Percentiles rank a stretch among this genome's conserved stretches.
phyloP scores from a whole-genome alignment of 805 yeast genomes.

The Saturnispora galanensis region DNA sequence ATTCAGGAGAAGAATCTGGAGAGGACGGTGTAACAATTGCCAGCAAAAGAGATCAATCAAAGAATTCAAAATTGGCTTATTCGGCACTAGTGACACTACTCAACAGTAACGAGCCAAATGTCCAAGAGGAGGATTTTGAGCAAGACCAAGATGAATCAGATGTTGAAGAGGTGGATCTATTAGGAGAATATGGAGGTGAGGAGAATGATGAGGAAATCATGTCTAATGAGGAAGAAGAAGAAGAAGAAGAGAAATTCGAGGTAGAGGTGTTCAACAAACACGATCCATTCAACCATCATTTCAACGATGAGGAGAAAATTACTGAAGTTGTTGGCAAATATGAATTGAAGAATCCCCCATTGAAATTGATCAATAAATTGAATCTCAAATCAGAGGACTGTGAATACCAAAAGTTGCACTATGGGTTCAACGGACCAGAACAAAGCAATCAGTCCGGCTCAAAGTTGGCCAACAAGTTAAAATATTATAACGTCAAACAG shows the following conservation, averaged over 20 bases:
- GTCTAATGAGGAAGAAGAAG: constrained; percentile 14
- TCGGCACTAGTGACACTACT: constrained; percentile 21
- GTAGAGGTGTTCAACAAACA: constrained; percentile 26
- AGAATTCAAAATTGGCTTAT: constrained; percentile 21
- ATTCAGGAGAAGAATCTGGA: not conserved
- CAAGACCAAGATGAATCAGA: constrained; percentile 18
- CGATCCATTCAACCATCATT: constrained; percentile 78
- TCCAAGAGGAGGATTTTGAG: constrained; percentile 4
- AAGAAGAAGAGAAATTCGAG: constrained; percentile 30
- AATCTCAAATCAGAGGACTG: constrained; percentile 15
- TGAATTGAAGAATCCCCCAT: constrained; percentile 17
- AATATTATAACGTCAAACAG: constrained; percentile 37
- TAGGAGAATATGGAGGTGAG: constrained; percentile 16
- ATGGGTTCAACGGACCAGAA: constrained; percentile 15
- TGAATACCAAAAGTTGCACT: constrained; percentile 25
- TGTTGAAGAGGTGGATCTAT: constrained; percentile 16
- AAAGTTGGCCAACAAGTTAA: constrained; percentile 13
- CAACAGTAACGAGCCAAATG: constrained; percentile 16
- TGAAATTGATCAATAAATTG: constrained; percentile 12
- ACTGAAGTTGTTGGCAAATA: constrained; percentile 23
- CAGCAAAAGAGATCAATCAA: constrained; percentile 8
- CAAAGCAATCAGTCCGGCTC: constrained; percentile 5
- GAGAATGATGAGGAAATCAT: constrained; percentile 4
- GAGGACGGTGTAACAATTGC: constrained; percentile 15
- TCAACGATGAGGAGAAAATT: constrained; percentile 40